Conservation (phyloP, 805 yeast genomes). For the Myxozyma geophila region DNA sequence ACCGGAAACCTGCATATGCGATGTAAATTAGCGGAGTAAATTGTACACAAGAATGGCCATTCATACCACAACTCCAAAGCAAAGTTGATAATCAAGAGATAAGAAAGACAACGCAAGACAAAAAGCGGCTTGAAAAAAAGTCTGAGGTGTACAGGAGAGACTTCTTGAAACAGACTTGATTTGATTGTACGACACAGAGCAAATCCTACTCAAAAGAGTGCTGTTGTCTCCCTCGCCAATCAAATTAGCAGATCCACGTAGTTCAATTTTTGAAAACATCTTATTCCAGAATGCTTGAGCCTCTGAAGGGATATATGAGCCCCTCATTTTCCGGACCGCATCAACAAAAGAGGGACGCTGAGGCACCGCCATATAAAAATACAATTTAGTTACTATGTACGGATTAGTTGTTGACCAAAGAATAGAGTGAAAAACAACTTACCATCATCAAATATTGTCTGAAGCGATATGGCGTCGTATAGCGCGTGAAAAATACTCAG, state of each 20-base stretch:
- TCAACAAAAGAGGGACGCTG: slow-evolving; percentile 32
- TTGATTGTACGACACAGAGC: background rate
- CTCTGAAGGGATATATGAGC: background rate
- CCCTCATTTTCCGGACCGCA: slow-evolving; percentile 17
- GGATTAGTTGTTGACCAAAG: background rate
- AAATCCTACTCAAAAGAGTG: background rate
- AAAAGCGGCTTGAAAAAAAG: slow-evolving; percentile 36
- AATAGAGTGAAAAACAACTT: background rate
- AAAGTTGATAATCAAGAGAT: slow-evolving; percentile 2
- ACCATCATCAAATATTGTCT: slow-evolving; percentile 32
- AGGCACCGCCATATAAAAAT: slow-evolving; percentile 18
- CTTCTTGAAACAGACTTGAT: slow-evolving; percentile 12
- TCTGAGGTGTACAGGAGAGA: slow-evolving; percentile 34
- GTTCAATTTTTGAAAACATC: background rate
- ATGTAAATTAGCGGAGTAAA: no score
- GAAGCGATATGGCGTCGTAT: slow-evolving; percentile 38
- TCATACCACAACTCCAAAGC: slow-evolving; percentile 29
- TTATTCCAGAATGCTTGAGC: slow-evolving; percentile 23
- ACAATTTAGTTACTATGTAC: slow-evolving; percentile 16
- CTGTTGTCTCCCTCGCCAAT: background rate
- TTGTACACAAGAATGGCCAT: background rate
- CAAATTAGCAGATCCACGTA: background rate
- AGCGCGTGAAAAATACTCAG: slow-evolving; percentile 38
- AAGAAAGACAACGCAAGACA: slow-evolving; percentile 17
- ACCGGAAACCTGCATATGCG: slow-evolving; percentile 25